Percentiles rank a stretch among this genome's conserved stretches.
phyloP scores from a whole-genome alignment of 192 early-diverging fungal species.

The Backusella westeae region DNA sequence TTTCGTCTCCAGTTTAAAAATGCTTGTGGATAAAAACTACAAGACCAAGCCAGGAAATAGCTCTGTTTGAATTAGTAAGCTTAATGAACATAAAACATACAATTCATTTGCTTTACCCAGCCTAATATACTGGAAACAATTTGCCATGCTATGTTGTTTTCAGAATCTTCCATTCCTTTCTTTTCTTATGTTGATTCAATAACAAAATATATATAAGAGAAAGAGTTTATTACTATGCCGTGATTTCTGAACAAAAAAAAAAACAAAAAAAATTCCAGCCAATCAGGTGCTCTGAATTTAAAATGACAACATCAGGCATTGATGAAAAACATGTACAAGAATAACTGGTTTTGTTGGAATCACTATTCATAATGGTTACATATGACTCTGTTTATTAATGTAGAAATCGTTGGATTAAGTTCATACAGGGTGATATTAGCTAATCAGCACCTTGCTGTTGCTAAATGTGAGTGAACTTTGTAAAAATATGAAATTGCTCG shows the following conservation, averaged over 20 bases:
- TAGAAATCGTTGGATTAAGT: too few relatives aligned
- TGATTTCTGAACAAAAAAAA: not conserved
- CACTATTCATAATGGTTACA: too few relatives aligned
- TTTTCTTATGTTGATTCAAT: not conserved
- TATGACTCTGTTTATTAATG: too few relatives aligned
- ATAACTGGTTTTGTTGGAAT: too few relatives aligned
- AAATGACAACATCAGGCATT: not conserved
- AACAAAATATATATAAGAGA: not conserved
- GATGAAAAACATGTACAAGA: not conserved
- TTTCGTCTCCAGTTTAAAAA: slow-evolving; percentile 76
- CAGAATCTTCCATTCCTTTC: not conserved
- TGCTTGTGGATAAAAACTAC: slow-evolving; percentile 86
- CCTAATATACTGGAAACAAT: not conserved
- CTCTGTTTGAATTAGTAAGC: slow-evolving; percentile 30
- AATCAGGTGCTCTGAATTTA: not conserved
- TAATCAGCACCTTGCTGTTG: too few relatives aligned
- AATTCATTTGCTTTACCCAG: not conserved
- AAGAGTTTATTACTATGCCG: too few relatives aligned
- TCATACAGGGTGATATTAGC: too few relatives aligned
- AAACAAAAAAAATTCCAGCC: not conserved
- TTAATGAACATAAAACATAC: not conserved
- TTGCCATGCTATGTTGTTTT: not conserved
- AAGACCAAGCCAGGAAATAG: slow-evolving; percentile 86
- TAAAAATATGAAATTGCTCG: too few relatives aligned
- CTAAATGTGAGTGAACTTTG: too few relatives aligned